A percentile compares a stretch with the other conserved stretches of the same genome.
phyloP scores from a whole-genome alignment of 2,329 filamentous ascomycete species.

The Aspergillus fischeri region DNA sequence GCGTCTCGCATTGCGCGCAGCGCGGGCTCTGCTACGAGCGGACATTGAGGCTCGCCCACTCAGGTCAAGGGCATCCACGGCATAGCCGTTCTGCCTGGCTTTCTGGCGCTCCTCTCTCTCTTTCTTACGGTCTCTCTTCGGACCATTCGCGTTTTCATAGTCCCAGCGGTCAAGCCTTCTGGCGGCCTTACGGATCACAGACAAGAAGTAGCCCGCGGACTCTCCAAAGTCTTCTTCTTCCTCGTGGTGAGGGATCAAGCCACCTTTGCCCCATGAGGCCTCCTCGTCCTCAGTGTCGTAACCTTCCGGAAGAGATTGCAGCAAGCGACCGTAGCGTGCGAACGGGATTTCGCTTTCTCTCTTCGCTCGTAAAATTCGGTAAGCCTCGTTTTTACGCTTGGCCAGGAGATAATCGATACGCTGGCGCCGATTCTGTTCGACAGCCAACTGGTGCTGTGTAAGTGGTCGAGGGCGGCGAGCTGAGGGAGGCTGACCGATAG shows the following conservation, averaged over 20 bases:
- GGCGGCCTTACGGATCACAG: conserved; percentile 40
- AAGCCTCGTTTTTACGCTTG: conserved; percentile 38
- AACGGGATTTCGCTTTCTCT: conserved; percentile 40
- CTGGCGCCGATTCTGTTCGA: conserved; percentile 46
- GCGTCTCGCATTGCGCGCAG: conserved; percentile 26
- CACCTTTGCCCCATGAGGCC: conserved; percentile 41
- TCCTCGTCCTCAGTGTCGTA: conserved; percentile 47
- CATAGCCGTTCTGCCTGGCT: conserved; percentile 23
- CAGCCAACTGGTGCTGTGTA: conserved; percentile 48
- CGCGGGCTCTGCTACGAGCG: conserved; percentile 19
- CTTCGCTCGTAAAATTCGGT: conserved; percentile 33
- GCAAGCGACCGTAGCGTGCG: conserved; percentile 37
- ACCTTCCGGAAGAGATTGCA: conserved; percentile 40
- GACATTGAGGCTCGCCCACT: conserved; percentile 17
- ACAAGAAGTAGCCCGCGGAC: conserved; percentile 43
- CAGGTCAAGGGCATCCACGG: conserved; percentile 13
- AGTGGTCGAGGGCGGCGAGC: conserved; percentile 44
- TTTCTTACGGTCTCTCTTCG: conserved; percentile 35
- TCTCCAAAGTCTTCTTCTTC: conserved; percentile 48
- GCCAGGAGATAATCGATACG: conserved; percentile 46
- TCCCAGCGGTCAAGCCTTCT: conserved; percentile 45
- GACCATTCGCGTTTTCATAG: conserved; percentile 39
- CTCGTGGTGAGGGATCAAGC: conserved; percentile 37
- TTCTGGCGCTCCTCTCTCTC: conserved; percentile 37
- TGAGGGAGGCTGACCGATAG: conserved; percentile 24